phyloP scores from a whole-genome alignment of 2,329 filamentous ascomycete species.

The Neopestalotiopsis sp. region DNA sequence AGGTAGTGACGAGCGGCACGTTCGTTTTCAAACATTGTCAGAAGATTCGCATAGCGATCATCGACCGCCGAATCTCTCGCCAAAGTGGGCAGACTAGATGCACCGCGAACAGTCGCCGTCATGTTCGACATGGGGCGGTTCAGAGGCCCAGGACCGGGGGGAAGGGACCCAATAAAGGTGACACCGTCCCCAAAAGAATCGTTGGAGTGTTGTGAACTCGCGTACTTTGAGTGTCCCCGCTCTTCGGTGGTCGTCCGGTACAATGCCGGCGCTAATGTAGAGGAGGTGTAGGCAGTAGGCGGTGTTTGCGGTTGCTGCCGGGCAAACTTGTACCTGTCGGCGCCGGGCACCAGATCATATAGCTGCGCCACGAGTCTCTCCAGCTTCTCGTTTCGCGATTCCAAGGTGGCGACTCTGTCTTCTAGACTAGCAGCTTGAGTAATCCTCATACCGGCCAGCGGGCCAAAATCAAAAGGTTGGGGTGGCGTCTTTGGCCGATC shows the following conservation, averaged over 20 bases:
- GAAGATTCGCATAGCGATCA: conserved; percentile 56
- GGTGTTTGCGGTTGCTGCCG: conserved; percentile 29
- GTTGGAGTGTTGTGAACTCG: conserved; percentile 45
- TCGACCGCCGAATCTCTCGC: conserved; percentile 41
- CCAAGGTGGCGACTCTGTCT: conserved; percentile 55
- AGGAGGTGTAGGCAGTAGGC: conserved; percentile 31
- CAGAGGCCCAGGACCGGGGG: conserved; percentile 26
- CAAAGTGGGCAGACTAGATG: conserved; percentile 49
- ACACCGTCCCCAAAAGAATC: conserved; percentile 53
- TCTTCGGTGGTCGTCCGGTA: conserved; percentile 33
- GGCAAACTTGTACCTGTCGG: conserved; percentile 37
- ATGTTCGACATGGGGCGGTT: conserved; percentile 44
- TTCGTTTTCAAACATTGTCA: conserved; percentile 61
- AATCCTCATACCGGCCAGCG: conserved; percentile 59
- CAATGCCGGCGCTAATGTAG: conserved; percentile 34
- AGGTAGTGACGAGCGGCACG: conserved; percentile 59
- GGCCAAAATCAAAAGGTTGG: conserved; percentile 61
- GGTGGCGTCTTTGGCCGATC: conserved; percentile 42
- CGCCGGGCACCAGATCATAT: conserved; percentile 50
- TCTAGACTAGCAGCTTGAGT: conserved; percentile 60
- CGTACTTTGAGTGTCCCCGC: conserved; percentile 34
- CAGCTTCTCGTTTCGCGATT: conserved; percentile 56
- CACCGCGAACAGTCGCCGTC: conserved; percentile 52
- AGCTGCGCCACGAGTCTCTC: conserved; percentile 58
- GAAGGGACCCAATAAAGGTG: conserved; percentile 49